Percentiles rank a stretch among this genome's conserved stretches.
phyloP scores from a whole-genome alignment of 2,329 filamentous ascomycete genomes.

The Macrophomina pseudophaseolina region DNA sequence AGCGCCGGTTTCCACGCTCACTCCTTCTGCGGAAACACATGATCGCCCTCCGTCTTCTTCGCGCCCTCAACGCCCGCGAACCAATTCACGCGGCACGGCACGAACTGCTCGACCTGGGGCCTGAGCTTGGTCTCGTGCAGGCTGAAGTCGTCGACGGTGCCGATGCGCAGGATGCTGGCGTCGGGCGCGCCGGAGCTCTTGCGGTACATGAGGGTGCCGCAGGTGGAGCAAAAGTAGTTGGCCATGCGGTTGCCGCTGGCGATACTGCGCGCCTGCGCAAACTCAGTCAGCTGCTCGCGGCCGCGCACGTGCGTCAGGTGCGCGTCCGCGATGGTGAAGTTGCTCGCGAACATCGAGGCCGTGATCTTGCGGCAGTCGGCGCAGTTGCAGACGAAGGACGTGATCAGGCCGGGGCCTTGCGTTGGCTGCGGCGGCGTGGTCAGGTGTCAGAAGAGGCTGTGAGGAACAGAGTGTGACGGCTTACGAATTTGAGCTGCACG shows the following conservation, averaged over 20 bases:
- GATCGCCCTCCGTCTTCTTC: conserved; percentile 18
- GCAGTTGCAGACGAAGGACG: conserved; percentile 65
- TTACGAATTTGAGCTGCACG: conserved; percentile 36
- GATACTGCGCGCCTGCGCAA: conserved; percentile 47
- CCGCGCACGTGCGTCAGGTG: conserved; percentile 58
- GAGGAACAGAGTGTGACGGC: neutral
- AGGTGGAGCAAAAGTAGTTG: conserved; percentile 65
- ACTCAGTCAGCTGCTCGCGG: conserved; percentile 55
- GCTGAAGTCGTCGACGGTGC: conserved; percentile 66
- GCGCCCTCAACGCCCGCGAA: conserved; percentile 45
- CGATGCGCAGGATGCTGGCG: conserved; percentile 58
- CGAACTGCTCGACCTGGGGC: conserved; percentile 60
- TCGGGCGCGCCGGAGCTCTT: conserved; percentile 52
- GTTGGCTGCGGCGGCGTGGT: conserved; percentile 46
- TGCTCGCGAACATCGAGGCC: conserved; percentile 65
- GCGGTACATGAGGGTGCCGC: conserved; percentile 67
- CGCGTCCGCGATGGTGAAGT: conserved; percentile 56
- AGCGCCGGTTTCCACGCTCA: too few species aligned
- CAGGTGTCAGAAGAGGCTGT: neutral
- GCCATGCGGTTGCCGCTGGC: conserved; percentile 59
- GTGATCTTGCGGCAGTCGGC: conserved; percentile 67
- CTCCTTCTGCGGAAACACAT: too few species aligned
- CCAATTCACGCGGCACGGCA: conserved; percentile 60
- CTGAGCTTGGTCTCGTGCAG: conserved; percentile 63
- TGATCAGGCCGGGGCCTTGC: conserved; percentile 52